A percentile compares a stretch with the other conserved stretches of the same genome.
phyloP scores from a whole-genome alignment of 148 eudicot genomes.

The Rhododendron molle region DNA sequence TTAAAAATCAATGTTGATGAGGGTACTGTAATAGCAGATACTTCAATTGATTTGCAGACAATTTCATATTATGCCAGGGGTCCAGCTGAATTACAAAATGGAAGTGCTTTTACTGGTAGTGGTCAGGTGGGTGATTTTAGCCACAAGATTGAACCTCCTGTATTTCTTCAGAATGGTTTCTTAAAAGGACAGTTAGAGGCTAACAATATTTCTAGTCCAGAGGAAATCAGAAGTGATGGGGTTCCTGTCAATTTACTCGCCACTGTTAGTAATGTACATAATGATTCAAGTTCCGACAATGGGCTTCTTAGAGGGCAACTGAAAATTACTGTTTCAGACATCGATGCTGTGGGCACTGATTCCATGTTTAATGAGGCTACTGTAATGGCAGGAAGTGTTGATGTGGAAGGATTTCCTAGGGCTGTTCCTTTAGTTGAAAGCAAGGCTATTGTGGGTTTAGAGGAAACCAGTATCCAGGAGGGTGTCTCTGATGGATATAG shows the following conservation, averaged over 20 bases:
- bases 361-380: constrained; percentile 12
- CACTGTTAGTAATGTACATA: constrained; percentile 10
- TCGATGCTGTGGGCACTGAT: constrained; percentile 11
- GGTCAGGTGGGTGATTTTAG: constrained; percentile 18
- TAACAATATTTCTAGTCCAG: constrained; percentile 2
- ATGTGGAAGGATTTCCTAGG: constrained; percentile 20
- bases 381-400: constrained; percentile 18
- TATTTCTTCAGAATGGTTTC: constrained; percentile 16
- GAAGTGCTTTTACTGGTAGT: constrained; percentile 11
- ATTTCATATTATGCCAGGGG: constrained; percentile 19
- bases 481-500: constrained; percentile 14
- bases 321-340: constrained; percentile 8
- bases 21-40: constrained; percentile 16
- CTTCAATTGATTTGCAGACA: constrained; percentile 18
- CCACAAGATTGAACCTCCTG: constrained; percentile 16
- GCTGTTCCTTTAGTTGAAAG: constrained; percentile 8
- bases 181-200: constrained; percentile 23
- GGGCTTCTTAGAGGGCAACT: constrained; percentile 18
- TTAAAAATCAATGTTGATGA: constrained; percentile 16
- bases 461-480: constrained; percentile 13
- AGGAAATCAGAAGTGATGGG: constrained; percentile 13
- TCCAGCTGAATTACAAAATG: constrained; percentile 12
- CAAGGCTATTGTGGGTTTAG: constrained; percentile 8
- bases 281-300: constrained; percentile 20
- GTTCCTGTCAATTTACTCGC: neutral